Evolutionary conservation across 257 asterid species (phyloP), one percentile per base, ranked within the genome.

Genomic region (Echium plantagineum): DNA sequence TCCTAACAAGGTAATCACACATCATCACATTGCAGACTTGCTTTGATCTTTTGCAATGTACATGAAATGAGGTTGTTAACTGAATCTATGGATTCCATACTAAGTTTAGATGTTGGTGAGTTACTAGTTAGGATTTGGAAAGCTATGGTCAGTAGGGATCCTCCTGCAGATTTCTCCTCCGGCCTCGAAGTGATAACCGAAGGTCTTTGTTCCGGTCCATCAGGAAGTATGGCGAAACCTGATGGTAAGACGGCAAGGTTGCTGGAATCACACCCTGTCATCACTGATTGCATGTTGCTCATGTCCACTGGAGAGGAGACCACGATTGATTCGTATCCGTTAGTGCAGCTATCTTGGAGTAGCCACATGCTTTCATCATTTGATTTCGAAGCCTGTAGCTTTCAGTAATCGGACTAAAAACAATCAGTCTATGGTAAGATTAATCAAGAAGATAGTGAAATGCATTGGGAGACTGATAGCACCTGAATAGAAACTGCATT

Each of bases 231-330:
- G 19, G 90, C 81, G 81, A 84, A 89, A 28, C 96, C 97, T 0
- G 94, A 90, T 32, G 94, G 83, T 19, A 85, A 72, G n/a, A 85
- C 54, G n/a, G 84, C 81, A 13, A 75, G 64, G 61, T 74, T 80
- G 82, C 87, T 85, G 0, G 94, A 85, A 80, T 87, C 91, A 4
- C 91, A 74, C 19, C 97, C 97, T 49, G 90, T 75, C 74, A 86
- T 80, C 55, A 87, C 89, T 0, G 95, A 75, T 64, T 87, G 89
- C 83, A 85, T 81, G 69, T 78, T 79, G 2, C 66, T 71, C 72
- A 75, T 71, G 73, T 85, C 96, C 66, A 81, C 89, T 0, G 95
- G 94, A 16, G 96, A 84, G 42, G 83, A 90, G 18, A 81, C 73
- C 28, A 90, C 79, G 76, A 68, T 73, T 0, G 97, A 83, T 68